Evolutionary conservation across 805 yeast species (phyloP).

Genomic region (Suhomyces xylopsoci): DNA sequence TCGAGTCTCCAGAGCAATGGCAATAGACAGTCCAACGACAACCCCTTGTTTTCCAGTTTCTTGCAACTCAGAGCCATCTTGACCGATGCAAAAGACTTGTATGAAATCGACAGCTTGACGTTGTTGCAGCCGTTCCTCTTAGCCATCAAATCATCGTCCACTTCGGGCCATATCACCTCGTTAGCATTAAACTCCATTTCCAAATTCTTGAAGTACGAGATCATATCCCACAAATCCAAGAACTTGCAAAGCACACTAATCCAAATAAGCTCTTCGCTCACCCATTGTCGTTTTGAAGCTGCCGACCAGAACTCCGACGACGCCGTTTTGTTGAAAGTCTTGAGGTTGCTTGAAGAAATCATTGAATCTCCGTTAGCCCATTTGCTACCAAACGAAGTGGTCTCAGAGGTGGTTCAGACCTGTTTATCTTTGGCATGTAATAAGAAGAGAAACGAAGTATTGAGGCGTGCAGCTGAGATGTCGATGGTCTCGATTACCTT

Average conservation of each 20-base stretch:
- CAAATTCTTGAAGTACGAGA: slow-evolving; percentile 67
- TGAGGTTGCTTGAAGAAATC: slow-evolving; percentile 65
- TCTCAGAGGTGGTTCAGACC: slow-evolving; percentile 87
- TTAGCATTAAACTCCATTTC: slow-evolving; percentile 73
- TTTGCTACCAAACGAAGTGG: slow-evolving; percentile 72
- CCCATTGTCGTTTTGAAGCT: slow-evolving; percentile 95
- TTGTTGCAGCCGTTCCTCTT: slow-evolving; percentile 83
- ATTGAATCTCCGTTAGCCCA: slow-evolving; percentile 63
- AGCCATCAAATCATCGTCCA: slow-evolving; percentile 77
- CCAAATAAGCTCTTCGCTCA: slow-evolving; percentile 69
- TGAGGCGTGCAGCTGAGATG: slow-evolving; percentile 85
- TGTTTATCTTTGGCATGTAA: slow-evolving; percentile 90
- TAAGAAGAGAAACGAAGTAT: slow-evolving; percentile 83
- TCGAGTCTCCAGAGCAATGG: slow-evolving; percentile 19
- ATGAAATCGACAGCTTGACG: slow-evolving; percentile 65
- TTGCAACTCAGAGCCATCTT: slow-evolving; percentile 73
- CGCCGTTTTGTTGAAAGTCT: slow-evolving; percentile 79
- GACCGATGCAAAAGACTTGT: slow-evolving; percentile 49
- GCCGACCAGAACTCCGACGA: slow-evolving; percentile 91
- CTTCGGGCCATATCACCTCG: slow-evolving; percentile 83
- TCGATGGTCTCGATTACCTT: slow-evolving; percentile 69
- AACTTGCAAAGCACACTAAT: slow-evolving; percentile 58
- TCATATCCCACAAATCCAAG: slow-evolving; percentile 54
- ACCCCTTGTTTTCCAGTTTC: slow-evolving; percentile 75
- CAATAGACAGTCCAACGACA: slow-evolving; percentile 21